Percentiles rank a stretch among this genome's conserved stretches.
Conservation (phyloP, 129 eudicot genomes). For the Arctium lappa region DNA sequence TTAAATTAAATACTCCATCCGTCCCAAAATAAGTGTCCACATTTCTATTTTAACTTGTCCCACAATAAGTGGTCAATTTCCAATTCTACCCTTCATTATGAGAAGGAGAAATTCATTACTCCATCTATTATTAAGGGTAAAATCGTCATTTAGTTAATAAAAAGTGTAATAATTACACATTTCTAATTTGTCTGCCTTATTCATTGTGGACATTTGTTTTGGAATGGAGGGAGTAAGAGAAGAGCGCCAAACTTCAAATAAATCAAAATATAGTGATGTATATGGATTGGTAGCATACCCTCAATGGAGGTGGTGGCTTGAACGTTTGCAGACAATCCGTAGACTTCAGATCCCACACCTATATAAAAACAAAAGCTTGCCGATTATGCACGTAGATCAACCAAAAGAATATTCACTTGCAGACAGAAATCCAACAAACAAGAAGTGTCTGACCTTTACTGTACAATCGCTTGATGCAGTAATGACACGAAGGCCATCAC, state of each 20-base stretch:
- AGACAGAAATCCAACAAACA: background rate
- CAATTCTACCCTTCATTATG: background rate
- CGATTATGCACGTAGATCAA: background rate
- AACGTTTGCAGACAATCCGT: slow-evolving; percentile 90
- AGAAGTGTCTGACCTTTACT: slow-evolving; percentile 61
- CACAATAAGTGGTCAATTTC: background rate
- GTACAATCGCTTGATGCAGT: slow-evolving; percentile 99
- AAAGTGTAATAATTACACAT: background rate
- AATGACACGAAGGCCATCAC: slow-evolving; percentile 80
- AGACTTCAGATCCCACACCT: slow-evolving; percentile 95
- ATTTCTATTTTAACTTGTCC: background rate
- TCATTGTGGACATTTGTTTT: background rate
- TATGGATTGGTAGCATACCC: slow-evolving; percentile 40
- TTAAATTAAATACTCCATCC: too few relatives aligned
- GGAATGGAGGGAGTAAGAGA: background rate
- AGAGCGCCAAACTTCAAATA: background rate
- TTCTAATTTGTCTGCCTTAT: background rate
- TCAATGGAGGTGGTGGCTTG: slow-evolving; percentile 92
- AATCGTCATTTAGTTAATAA: background rate
- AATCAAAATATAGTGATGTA: background rate
- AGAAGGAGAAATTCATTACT: background rate
- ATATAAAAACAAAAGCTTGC: background rate
- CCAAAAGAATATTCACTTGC: slow-evolving; percentile 13
- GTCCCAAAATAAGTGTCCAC: too few relatives aligned
- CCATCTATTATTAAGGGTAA: background rate